Evolutionary conservation across 1,139 yeast species (phyloP), one percentile per base, ranked within the genome.

Genomic region (Kluyveromyces marxianus): DNA sequence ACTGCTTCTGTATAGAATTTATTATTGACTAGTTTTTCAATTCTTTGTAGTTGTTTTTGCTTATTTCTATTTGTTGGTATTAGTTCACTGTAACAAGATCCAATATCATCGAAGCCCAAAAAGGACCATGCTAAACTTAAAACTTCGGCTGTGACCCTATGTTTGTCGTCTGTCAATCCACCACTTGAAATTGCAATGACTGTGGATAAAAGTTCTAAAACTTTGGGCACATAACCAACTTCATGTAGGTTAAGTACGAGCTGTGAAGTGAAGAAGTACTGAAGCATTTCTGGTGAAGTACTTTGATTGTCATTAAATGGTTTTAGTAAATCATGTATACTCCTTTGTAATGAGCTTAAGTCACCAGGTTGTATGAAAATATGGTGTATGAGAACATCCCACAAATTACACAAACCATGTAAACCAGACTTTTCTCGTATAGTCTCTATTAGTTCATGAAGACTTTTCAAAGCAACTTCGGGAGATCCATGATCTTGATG

Each of bases 391-490:
- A 40, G 10, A 8, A 40, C 24, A 34, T 40, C 43, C 43, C 43
- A 40, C n/a, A 40, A 29, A 34, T 40, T 33, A 5, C 27, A 28
- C 4, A 40, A 14, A 10, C 43, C 43, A 8, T 40, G 44, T 4
- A 51, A 41, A 21, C 52, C 43, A 7, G 43, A 34, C 26, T 85
- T 83, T 57, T 89, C 96, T 54, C 97, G 70, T 0, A 96, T 96
- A 2, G 89, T 90, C 3, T 86, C 73, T 3, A 89, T 83, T 0
- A 97, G 94, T 59, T 89, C 97, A 53, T 84, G 88, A 4, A 89
- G 84, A 0, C 95, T 84, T 53, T 82, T 75, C 14, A 86, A 65
- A 0, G 96, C 95, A 52, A 86, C 87, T 28, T 74, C 76, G 52
- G 47, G 44, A 7, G 47, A 39, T 10, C 47, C 47, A 31, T 79